A percentile compares a stretch with the other conserved stretches of the same genome.
phyloP scores from a whole-genome alignment of 2,329 filamentous ascomycete species.

The Penicillium vulpinum region DNA sequence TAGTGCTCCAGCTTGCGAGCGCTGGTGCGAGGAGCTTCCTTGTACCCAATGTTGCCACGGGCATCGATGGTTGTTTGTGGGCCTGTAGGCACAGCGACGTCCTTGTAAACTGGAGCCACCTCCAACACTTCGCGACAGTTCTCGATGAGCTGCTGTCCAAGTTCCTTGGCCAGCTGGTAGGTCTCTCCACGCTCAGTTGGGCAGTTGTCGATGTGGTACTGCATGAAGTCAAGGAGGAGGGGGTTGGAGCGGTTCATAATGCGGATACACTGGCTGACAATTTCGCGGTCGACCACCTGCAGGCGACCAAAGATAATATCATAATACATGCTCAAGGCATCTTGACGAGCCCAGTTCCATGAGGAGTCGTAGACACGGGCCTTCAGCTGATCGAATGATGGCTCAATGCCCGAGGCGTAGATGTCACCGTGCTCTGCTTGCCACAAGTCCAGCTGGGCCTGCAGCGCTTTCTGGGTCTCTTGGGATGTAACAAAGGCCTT shows the following conservation, averaged over 20 bases:
- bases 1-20: conserved; percentile 98
- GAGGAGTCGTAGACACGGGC: conserved; percentile 96
- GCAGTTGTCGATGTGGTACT: conserved; percentile 99
- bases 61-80: conserved; percentile 90
- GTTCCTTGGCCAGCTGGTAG: conserved; percentile 94
- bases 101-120: conserved; percentile 87
- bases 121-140: conserved; percentile 94
- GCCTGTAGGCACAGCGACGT: conserved; percentile 87
- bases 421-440: conserved; percentile 93
- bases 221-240: conserved; percentile 95
- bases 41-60: conserved; percentile 87
- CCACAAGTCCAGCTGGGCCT: conserved; percentile 94
- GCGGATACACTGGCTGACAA: conserved; percentile 96
- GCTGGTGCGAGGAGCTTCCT: conserved; percentile 81
- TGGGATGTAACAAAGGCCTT: conserved; percentile 85
- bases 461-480: conserved; percentile 81
- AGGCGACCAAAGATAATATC: conserved; percentile 97
- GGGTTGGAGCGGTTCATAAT: conserved; percentile 99
- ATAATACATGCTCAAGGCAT: conserved; percentile 97
- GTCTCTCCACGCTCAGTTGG: conserved; percentile 95
- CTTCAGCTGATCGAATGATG: conserved; percentile 89
- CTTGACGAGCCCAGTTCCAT: conserved; percentile 99
- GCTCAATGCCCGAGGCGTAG: conserved; percentile 92
- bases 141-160: conserved; percentile 89
- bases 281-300: conserved; percentile 91